Base-by-base conservation (phyloP, 352 stramenopile species). In the Pythium chondricola region DNA sequence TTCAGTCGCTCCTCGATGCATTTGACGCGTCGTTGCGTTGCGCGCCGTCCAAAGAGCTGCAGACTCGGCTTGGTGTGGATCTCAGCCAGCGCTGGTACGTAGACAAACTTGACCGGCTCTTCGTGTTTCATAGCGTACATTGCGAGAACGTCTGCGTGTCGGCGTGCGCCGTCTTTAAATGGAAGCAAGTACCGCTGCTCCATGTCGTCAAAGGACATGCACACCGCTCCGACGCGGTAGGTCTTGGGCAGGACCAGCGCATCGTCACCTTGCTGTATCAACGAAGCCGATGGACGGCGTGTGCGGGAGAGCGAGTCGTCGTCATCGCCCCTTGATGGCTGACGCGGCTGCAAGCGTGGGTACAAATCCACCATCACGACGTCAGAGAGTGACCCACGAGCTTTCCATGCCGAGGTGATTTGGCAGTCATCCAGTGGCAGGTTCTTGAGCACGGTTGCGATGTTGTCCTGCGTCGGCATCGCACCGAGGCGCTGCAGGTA, bases 121-220 rank as follows among this genome's bases (percentile, higher is more conserved):
- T 71, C 44, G 46, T 65, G 46, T 26, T 74, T 74, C 35, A 72
- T 74, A 24, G 63, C 74, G 31, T 65, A 79, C 2, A 56, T 54
- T 4, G 71, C 60, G n/a, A 82, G 56, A 5, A 82, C 61, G 45
- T 85, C 69, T n/a, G 44, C 43, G 26, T 76, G 51, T 6, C 63
- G 42, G 11, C 58, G 48, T 4, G 36, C 54, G 2, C 66, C 65
- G 14, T 80, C 48, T 37, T 83, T 85, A 40, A 87, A 89, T 0
- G 78, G 78, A 24, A 83, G 52, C 32, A 89, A 30, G 22, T 81
- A 89, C 36, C 74, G 68, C 18, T 61, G 69, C 62, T 87, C 87
- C 58, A 89, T 84, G 33, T 87, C 78, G 36, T 87, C 66, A 36
- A 89, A 89, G 20, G 73, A 74, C 47, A 83, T 67, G 41, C 58